Evolutionary conservation across 169 alveolate genomes (phyloP), one percentile per base, ranked within the genome.

Genomic region (Blepharisma undulans): DNA sequence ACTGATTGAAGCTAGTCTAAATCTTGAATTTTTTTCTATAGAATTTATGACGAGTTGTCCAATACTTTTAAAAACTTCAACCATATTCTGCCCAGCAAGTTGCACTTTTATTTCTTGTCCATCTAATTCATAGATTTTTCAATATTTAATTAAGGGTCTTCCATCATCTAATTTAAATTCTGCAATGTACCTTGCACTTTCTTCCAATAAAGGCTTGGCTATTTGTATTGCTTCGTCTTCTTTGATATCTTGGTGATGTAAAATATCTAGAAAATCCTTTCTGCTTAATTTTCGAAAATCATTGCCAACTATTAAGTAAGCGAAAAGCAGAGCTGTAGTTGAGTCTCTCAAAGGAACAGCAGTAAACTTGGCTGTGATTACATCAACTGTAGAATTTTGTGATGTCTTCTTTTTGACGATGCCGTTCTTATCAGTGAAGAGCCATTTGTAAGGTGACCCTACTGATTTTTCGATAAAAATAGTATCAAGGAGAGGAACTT

Each of bases 371-470:
- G 77, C 27, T 21, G 25, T 21, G 27, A 82, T 82, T 19, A 60
- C 76, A 16, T 32, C 30, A 25, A 21, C 22, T 21, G 72, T 48
- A 16, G 89, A 82, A 60, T 82, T 82, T 36, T 32, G 33, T 22
- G 27, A 22, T 21, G 71, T 82, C 36, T 82, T 82, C 48, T 82
- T 82, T 72, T 82, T 82, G 4, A 82, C 89, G 60, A 82, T n/a
- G 4, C 89, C 89, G 76, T 4, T 21, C 77, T 82, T 82, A 82
- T 82, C 89, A 82, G 89, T 82, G 76, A 82, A 82, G 36, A 82
- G 76, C 89, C 89, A 32, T 21, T 25, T 34, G 33, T 22, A 34
- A 34, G 27, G 30, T 36, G 33, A 82, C 89, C 89, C 33, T 0
- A 36, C 22, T 21, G 32, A 34, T 22, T 19, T 25, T 21, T 82